phyloP scores from a whole-genome alignment of 1,284 basidiomycete genomes.

The Austropuccinia psidii region DNA sequence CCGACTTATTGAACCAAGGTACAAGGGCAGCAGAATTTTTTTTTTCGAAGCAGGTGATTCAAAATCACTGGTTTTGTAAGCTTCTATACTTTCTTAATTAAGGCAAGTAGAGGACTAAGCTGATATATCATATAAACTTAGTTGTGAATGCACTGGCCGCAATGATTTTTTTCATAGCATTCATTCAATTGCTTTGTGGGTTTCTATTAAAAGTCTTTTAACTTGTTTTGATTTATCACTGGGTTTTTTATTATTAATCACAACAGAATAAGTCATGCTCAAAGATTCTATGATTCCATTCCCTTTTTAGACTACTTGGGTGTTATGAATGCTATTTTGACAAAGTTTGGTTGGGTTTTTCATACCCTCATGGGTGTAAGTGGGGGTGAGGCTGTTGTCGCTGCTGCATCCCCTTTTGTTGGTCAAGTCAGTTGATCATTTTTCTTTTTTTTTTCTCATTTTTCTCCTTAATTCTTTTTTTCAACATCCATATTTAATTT shows the following conservation, averaged over 20 bases:
- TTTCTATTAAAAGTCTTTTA: neutral
- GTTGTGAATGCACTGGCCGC: conserved; percentile 59
- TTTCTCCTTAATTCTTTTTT: neutral
- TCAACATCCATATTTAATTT: neutral
- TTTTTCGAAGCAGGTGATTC: conserved; percentile 53
- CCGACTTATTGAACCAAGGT: conserved; percentile 51
- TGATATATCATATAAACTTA: neutral
- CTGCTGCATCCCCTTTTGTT: conserved; percentile 81
- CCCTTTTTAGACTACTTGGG: conserved; percentile 52
- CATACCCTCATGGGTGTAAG: conserved; percentile 57
- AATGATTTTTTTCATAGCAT: conserved; percentile 80
- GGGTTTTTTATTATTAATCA: too few relatives aligned
- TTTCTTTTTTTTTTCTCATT: neutral
- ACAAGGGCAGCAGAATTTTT: conserved; percentile 66
- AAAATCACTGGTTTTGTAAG: conserved; percentile 40
- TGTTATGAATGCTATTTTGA: conserved; percentile 80
- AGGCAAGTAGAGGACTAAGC: neutral
- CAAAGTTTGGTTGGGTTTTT: conserved; percentile 82
- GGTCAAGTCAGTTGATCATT: conserved; percentile 54
- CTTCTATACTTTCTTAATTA: conserved; percentile 29
- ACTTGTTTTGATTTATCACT: neutral
- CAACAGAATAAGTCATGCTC: too few relatives aligned
- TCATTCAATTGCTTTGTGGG: conserved; percentile 60
- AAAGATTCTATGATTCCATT: too few relatives aligned
- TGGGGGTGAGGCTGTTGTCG: conserved; percentile 84